A percentile compares a stretch with the other conserved stretches of the same genome.
Conservation (phyloP, 164 flowering plant genomes). For the Annona squamosa region DNA sequence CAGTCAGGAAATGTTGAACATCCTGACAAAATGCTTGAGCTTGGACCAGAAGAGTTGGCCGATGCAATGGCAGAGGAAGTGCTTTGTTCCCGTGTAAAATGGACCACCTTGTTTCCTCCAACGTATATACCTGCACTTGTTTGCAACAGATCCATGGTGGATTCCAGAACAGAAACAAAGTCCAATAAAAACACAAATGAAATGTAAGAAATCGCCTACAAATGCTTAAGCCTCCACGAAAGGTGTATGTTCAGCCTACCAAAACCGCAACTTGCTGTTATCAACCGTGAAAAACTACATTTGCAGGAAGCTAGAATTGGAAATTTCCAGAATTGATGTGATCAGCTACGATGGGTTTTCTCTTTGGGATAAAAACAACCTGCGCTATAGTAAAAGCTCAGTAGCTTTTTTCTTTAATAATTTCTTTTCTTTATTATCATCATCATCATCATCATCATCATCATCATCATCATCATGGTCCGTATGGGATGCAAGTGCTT, state of each 20-base stretch:
- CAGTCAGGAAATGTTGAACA: constrained; percentile 87
- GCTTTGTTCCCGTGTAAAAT: constrained; percentile 56
- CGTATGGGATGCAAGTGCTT: too few relatives aligned
- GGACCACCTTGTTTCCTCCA: constrained; percentile 88
- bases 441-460: too few relatives aligned
- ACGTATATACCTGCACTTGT: constrained; percentile 53
- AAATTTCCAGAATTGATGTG: too few relatives aligned
- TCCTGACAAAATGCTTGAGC: constrained; percentile 27
- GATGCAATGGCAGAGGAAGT: constrained; percentile 22
- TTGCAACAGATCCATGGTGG: not conserved
- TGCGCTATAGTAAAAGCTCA: too few relatives aligned
- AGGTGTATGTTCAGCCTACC: not conserved
- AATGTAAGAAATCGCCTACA: not conserved
- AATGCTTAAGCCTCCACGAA: not conserved
- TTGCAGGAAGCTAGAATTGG: not conserved
- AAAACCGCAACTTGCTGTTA: not conserved
- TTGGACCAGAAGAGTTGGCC: constrained; percentile 16
- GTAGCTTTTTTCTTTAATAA: too few relatives aligned
- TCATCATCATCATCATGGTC: too few relatives aligned
- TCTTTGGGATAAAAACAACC: too few relatives aligned
- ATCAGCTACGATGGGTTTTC: too few relatives aligned
- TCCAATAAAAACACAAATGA: not conserved
- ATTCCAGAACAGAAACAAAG: not conserved
- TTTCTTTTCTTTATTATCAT: too few relatives aligned
- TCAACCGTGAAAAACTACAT: not conserved